Percentiles rank a stretch among this genome's conserved stretches.
These are phyloP conservation scores for Microsporum audouinii DNA, from an alignment of 2,329 filamentous ascomycete genomes.

Conservation along the genomic window DNA sequence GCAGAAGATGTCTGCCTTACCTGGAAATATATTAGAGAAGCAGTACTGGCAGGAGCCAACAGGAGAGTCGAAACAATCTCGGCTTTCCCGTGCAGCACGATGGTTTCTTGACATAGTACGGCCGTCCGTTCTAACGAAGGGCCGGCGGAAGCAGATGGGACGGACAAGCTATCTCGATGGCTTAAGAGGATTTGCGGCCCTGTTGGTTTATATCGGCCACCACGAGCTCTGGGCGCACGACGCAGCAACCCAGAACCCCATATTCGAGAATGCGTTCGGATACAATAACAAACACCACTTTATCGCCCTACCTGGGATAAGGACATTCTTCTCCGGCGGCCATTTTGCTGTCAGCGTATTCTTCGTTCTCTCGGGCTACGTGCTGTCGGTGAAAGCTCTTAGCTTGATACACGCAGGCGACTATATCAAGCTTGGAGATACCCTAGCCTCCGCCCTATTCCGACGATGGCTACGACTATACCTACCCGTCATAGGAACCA, in stretches of 20 bases:
- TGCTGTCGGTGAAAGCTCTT: slow-evolving; percentile 32
- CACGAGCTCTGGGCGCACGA: slow-evolving; percentile 5
- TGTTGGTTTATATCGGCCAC: slow-evolving; percentile 12
- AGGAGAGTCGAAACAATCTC: neutral
- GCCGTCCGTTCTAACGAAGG: neutral
- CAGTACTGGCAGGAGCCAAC: slow-evolving; percentile 16
- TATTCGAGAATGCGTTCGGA: slow-evolving; percentile 8
- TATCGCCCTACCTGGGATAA: slow-evolving; percentile 10
- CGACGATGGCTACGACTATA: slow-evolving; percentile 35
- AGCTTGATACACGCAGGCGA: slow-evolving; percentile 27
- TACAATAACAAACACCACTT: slow-evolving; percentile 12
- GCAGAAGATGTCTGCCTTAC: neutral
- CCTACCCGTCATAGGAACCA: slow-evolving; percentile 31
- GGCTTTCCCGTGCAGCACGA: slow-evolving; percentile 7
- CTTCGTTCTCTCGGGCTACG: slow-evolving; percentile 40
- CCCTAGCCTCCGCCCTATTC: slow-evolving; percentile 34
- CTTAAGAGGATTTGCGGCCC: slow-evolving; percentile 19
- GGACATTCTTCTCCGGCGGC: slow-evolving; percentile 27
- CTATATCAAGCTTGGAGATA: neutral
- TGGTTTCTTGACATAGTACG: slow-evolving; percentile 16
- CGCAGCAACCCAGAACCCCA: neutral
- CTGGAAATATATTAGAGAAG: slow-evolving; percentile 16
- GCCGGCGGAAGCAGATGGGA: neutral
- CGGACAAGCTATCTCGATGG: slow-evolving; percentile 20
- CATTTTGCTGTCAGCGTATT: slow-evolving; percentile 39